These are phyloP conservation scores for Tephrocybe rancida DNA, from an alignment of 768 basidiomycete genomes.

Conservation along the genomic window DNA sequence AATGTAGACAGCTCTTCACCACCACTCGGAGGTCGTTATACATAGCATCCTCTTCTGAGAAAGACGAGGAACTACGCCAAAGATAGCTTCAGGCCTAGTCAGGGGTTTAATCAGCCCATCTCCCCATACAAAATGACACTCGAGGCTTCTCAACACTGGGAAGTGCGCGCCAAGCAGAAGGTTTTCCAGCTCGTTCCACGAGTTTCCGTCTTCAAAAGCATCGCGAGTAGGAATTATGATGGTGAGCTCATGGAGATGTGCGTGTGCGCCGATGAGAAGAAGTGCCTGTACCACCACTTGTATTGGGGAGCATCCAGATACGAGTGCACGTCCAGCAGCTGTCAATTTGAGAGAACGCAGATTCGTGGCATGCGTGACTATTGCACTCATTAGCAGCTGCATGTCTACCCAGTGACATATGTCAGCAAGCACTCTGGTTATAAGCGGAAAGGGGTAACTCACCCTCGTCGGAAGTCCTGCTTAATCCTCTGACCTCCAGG, in stretches of 20 bases:
- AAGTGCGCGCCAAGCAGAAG: conserved; percentile 1
- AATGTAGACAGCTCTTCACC: too few species aligned
- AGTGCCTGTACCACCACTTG: conserved; percentile 1
- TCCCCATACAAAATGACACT: conserved; percentile 5
- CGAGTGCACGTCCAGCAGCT: neutral
- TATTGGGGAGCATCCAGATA: neutral
- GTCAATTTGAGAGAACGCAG: conserved; percentile 2
- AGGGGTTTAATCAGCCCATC: too few species aligned
- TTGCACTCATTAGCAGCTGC: conserved; percentile 4
- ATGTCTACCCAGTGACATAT: neutral
- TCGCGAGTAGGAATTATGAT: neutral
- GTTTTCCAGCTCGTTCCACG: conserved; percentile 9
- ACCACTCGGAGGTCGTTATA: too few species aligned
- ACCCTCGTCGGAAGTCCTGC: neutral
- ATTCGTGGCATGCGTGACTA: conserved; percentile 1
- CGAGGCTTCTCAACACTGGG: conserved; percentile 4
- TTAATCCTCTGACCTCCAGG: neutral
- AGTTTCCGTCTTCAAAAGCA: neutral
- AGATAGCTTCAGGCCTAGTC: neutral
- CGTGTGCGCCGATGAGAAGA: neutral
- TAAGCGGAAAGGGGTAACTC: neutral
- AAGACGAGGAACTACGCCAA: conserved; percentile 5
- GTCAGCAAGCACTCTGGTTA: neutral
- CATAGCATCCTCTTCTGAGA: conserved; percentile 9
- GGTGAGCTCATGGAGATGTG: neutral